These are phyloP conservation scores for Ormosia emarginata DNA, from an alignment of 306 rosid species.

Conservation along the genomic window DNA sequence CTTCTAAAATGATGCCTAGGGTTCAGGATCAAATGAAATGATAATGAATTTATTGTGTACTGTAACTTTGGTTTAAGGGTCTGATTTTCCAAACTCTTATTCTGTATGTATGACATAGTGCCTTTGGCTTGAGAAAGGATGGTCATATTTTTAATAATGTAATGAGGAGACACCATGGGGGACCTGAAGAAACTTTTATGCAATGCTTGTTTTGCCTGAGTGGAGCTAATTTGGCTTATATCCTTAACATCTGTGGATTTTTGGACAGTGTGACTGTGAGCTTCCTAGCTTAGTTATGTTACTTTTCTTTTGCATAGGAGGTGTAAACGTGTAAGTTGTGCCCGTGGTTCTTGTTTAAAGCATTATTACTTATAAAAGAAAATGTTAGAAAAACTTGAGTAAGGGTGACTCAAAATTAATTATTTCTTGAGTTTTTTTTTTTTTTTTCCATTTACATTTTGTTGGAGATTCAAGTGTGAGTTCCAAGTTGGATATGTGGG, in stretches of 20 bases:
- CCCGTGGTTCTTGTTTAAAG: not conserved
- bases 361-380: not conserved
- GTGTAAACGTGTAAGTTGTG: not conserved
- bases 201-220: not conserved
- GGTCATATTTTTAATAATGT: not conserved
- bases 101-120: not conserved
- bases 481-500: too few relatives aligned
- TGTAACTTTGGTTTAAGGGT: not conserved
- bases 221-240: not conserved
- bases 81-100: not conserved
- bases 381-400: not conserved
- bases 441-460: too few relatives aligned
- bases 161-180: not conserved
- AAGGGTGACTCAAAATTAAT: not conserved
- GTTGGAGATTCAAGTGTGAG: too few relatives aligned
- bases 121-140: not conserved
- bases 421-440: not conserved
- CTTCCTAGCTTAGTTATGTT: not conserved
- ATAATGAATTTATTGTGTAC: too few relatives aligned
- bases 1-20: not conserved
- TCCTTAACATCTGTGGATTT: not conserved
- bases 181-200: not conserved
- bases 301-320: not conserved
- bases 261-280: not conserved
- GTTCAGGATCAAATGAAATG: not conserved